These are phyloP conservation scores for Delphinella strobiligena DNA, from an alignment of 2,329 filamentous ascomycete genomes.

Conservation along the genomic window DNA sequence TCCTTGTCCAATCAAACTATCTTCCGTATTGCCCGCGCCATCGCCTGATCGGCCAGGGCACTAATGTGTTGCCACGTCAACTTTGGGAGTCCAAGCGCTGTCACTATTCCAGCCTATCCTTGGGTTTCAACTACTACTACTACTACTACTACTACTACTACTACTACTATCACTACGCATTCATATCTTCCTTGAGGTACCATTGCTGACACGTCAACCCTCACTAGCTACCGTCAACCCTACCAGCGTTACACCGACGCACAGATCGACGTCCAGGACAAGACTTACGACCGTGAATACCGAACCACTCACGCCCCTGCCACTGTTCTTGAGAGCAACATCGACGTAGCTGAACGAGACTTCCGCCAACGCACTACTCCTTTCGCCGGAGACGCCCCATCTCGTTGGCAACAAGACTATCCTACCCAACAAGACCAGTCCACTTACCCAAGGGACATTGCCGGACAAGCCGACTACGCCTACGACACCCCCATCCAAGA, in stretches of 20 bases:
- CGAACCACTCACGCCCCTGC: constrained; percentile 35
- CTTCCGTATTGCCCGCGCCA: constrained; percentile 5
- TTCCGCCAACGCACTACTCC: constrained; percentile 27
- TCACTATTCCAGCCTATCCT: no score
- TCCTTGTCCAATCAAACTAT: constrained; percentile 8
- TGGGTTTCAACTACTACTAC: constrained; percentile 2
- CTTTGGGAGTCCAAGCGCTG: constrained; percentile 3
- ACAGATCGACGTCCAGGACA: constrained; percentile 54
- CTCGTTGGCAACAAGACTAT: constrained; percentile 26
- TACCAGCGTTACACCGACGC: constrained; percentile 49
- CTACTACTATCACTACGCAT: constrained; percentile 5
- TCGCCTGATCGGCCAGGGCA: constrained; percentile 3
- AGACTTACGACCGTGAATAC: constrained; percentile 33
- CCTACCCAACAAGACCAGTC: constrained; percentile 20
- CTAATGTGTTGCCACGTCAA: constrained; percentile 12
- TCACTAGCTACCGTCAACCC: constrained; percentile 42
- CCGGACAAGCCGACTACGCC: constrained; percentile 25
- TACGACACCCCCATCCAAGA: constrained; percentile 21
- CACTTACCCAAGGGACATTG: constrained; percentile 20
- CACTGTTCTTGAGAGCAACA: constrained; percentile 44
- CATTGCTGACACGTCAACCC: constrained; percentile 5
- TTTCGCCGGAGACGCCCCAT: constrained; percentile 26
- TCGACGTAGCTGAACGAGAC: constrained; percentile 41
- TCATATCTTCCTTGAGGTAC: constrained; percentile 7
- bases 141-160: constrained; percentile 3